Base-by-base conservation (phyloP, 148 eudicot species). In the Rhododendron henanense region DNA sequence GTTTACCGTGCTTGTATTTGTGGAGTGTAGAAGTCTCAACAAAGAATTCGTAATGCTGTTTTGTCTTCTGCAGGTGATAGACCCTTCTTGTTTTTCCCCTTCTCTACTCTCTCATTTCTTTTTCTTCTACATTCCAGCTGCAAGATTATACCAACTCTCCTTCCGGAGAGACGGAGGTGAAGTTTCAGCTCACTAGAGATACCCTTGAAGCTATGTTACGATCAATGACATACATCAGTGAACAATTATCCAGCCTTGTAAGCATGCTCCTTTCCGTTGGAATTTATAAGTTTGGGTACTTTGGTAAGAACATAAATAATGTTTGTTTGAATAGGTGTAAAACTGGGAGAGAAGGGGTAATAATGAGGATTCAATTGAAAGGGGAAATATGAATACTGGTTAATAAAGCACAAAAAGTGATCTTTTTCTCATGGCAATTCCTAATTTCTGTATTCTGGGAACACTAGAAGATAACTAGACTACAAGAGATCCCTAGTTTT, bases 101-200 rank as follows among this genome's bases (percentile, higher is more conserved):
- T 35, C 25, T 50, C 45, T 33, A 48, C 69, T 35, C 28, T 50
- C 50, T 53, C 25, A 48, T 23, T 74, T 67, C 18, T 19, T 31
- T 77, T 50, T 82, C 57, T 50, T 47, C 37, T 23, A 3, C 47
- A 33, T 74, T 86, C 57, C 85, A 88, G 90, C 78, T 88, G 78
- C 90, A 88, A 63, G 90, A 86, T 81, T 84, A 71, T 61, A 79
- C 85, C 19, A 86, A 86, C 67, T 88, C 88, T 86, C 83, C 88
- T 55, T 59, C 55, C 2, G 84, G 82, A 57, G 87, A 88, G 88
- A 86, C 63, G 53, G 90, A 88, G 57, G 90, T 88, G 82, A 88
- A 88, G 84, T 88, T 88, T 88, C 88, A 77, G 79, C 87, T 88
- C 37, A 67, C 88, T 11, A 86, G 81, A 88, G 88, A 86, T 23